Evolutionary conservation across 129 eudicot genomes (phyloP).

Genomic region (Chrysanthemum lavandulifolium): DNA sequence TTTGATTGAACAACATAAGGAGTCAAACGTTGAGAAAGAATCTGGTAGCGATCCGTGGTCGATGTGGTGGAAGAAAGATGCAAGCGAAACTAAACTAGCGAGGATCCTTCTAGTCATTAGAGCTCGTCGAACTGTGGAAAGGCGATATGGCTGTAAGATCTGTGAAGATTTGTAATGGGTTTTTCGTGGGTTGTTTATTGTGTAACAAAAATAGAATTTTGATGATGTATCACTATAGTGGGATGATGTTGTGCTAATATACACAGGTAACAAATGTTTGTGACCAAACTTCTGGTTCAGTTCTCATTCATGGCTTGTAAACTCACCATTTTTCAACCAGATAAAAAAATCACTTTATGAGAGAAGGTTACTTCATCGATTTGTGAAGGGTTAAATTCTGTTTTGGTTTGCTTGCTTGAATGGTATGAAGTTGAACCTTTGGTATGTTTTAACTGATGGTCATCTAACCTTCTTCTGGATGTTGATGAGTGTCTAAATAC

Average conservation of each 20-base stretch:
- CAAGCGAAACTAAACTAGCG: constrained; percentile 29
- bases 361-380: too few species aligned
- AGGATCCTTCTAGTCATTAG: constrained; percentile 15
- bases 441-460: background rate
- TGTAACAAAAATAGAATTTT: constrained; percentile 41
- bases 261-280: constrained; percentile 25
- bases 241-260: constrained; percentile 27
- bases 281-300: background rate
- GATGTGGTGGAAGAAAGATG: constrained; percentile 42
- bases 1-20: constrained; percentile 21
- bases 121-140: background rate
- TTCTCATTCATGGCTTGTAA: background rate
- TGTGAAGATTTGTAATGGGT: constrained; percentile 26
- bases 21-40: constrained; percentile 26
- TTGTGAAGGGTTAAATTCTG: background rate
- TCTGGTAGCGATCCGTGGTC: constrained; percentile 34
- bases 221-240: constrained; percentile 30
- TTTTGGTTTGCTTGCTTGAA: background rate
- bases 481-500: too few species aligned
- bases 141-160: background rate
- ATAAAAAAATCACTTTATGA: background rate
- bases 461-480: background rate
- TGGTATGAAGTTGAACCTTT: background rate
- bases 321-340: background rate
- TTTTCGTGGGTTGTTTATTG: constrained; percentile 28